Evolutionary conservation across 1,284 basidiomycete species (phyloP).

Genomic region (Cryptococcus amylolentus): DNA sequence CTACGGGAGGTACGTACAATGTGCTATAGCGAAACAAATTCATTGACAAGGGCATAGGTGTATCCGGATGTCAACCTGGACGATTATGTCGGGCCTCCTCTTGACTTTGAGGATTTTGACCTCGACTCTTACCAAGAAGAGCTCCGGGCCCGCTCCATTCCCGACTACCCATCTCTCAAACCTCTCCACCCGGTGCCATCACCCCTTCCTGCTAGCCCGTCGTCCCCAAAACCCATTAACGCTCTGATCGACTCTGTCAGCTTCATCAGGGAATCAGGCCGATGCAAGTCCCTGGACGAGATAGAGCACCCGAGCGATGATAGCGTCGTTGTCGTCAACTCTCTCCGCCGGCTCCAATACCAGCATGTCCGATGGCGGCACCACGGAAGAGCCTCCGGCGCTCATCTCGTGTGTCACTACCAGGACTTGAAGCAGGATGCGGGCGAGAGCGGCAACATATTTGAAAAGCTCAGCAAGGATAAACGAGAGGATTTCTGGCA

Average conservation of each 20-base stretch:
- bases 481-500: slow-evolving; percentile 46
- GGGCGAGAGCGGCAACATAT: slow-evolving; percentile 12
- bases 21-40: background rate
- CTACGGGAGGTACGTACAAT: slow-evolving; percentile 55
- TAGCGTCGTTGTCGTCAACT: slow-evolving; percentile 20
- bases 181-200: slow-evolving; percentile 6
- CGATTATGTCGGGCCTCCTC: slow-evolving; percentile 63
- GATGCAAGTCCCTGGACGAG: slow-evolving; percentile 31
- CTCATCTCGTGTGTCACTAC: slow-evolving; percentile 63
- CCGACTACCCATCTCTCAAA: slow-evolving; percentile 38
- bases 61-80: slow-evolving; percentile 65
- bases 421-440: slow-evolving; percentile 58
- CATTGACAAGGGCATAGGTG: slow-evolving; percentile 53
- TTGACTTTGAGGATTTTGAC: slow-evolving; percentile 71
- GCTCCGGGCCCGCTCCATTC: slow-evolving; percentile 33
- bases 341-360: slow-evolving; percentile 34
- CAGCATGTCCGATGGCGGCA: slow-evolving; percentile 54
- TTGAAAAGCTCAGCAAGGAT: slow-evolving; percentile 27
- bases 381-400: slow-evolving; percentile 68
- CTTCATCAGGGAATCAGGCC: slow-evolving; percentile 30
- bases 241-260: slow-evolving; percentile 23
- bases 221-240: background rate
- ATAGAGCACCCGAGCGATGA: slow-evolving; percentile 15
- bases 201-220: background rate
- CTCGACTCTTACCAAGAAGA: slow-evolving; percentile 30